phyloP scores from a whole-genome alignment of 225 moss, liverwort and hornwort genomes.

The Physcomitrellopsis africana region DNA sequence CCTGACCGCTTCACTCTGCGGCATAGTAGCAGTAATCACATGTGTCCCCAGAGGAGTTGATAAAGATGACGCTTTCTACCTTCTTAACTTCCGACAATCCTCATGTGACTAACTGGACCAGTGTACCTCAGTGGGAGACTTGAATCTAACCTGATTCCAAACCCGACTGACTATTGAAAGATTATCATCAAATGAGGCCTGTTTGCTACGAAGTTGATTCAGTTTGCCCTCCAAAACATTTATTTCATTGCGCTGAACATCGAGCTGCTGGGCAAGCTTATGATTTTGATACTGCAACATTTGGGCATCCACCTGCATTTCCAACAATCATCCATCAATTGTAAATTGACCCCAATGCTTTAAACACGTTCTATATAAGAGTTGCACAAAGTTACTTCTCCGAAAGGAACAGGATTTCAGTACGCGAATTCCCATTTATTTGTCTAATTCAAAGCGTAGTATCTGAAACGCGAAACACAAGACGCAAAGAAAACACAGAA shows the following conservation, averaged over 20 bases:
- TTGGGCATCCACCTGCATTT: conserved; percentile 63
- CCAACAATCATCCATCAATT: background rate
- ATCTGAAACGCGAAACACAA: background rate
- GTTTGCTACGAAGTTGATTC: conserved; percentile 60
- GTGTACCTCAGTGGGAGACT: no score
- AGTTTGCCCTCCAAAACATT: conserved; percentile 61
- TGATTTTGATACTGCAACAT: conserved; percentile 74
- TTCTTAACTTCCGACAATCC: background rate
- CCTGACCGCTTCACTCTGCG: background rate
- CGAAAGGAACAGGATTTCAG: background rate
- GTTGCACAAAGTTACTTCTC: background rate
- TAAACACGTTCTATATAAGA: background rate
- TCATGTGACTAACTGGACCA: background rate
- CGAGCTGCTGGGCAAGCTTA: conserved; percentile 70
- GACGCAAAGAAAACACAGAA: background rate
- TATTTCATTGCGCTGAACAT: conserved; percentile 67
- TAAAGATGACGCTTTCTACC: background rate
- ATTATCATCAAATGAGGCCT: conserved; percentile 71
- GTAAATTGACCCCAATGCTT: background rate
- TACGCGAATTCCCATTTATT: background rate
- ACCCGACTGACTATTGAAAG: conserved; percentile 62
- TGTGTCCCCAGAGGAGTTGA: background rate
- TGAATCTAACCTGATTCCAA: conserved; percentile 61
- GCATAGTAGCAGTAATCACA: background rate
- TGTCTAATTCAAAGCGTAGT: background rate